These are phyloP conservation scores for Cladosporium sp. DNA, from an alignment of 2,329 filamentous ascomycete genomes.

Conservation along the genomic window DNA sequence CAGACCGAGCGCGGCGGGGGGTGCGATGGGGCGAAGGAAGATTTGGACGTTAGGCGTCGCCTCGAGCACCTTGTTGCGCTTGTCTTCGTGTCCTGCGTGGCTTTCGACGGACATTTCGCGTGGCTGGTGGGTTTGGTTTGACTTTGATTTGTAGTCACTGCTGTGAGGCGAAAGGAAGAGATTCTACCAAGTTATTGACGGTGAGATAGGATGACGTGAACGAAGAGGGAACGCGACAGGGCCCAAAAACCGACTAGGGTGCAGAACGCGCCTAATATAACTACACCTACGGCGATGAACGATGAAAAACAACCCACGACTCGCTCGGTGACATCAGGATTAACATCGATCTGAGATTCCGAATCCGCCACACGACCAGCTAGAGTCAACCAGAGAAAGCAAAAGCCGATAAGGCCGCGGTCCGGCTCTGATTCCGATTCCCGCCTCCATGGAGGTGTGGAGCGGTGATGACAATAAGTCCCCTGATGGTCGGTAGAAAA, in stretches of 20 bases:
- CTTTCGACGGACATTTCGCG: conserved; percentile 10
- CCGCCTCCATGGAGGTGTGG: not conserved
- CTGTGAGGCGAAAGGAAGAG: too few relatives aligned
- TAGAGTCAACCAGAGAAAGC: not conserved
- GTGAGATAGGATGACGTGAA: too few relatives aligned
- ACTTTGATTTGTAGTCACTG: too few relatives aligned
- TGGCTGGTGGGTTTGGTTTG: not conserved
- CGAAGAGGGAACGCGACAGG: too few relatives aligned
- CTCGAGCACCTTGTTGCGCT: conserved; percentile 5
- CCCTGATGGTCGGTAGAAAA: not conserved
- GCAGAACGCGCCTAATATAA: not conserved
- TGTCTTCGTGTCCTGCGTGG: conserved; percentile 5
- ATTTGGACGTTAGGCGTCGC: conserved; percentile 22
- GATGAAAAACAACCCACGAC: too few relatives aligned
- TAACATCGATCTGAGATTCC: not conserved
- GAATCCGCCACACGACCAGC: not conserved
- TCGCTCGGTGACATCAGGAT: not conserved
- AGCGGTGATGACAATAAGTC: not conserved
- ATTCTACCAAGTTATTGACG: too few relatives aligned
- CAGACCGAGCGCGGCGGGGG: conserved; percentile 27
- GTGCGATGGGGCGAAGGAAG: conserved; percentile 28
- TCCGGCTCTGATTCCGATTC: not conserved
- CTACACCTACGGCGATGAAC: too few relatives aligned
- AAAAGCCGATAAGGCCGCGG: not conserved
- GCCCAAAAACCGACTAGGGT: too few relatives aligned